Evolutionary conservation across 2,329 filamentous ascomycete species (phyloP), one percentile per base, ranked within the genome.

Genomic region (Claviceps maximensis): DNA sequence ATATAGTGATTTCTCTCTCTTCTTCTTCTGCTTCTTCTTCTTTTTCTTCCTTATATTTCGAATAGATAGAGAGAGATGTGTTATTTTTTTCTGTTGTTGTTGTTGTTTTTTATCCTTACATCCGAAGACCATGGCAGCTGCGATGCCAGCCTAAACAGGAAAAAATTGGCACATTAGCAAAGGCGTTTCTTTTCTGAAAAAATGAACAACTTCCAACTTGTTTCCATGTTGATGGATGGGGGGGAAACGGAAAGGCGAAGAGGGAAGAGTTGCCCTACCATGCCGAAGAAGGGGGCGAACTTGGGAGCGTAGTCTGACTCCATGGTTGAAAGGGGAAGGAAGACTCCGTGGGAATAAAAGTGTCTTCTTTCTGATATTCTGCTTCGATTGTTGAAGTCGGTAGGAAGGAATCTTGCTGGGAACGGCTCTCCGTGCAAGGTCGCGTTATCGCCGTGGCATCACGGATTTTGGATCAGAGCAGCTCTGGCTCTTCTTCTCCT

Each of bases 241-340:
- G 15, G n/a, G 21, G 23, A 25, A 13, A 5, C 15, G 15, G 10
- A 45, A 53, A 47, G 51, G 49, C 48, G 50, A 50, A 52, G 31
- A 17, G n/a, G 19, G 45, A 53, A 73, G 21, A n/a, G n/a, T n/a
- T 42, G 23, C 42, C 83, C 71, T 75, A 89, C 86, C 86, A 91
- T 89, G 75, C 87, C 87, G 68, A 91, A 78, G 75, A 91, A 93
- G 62, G 87, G 87, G 73, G 87, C 87, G 68, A 90, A 91, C 72
- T 86, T 87, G 62, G 87, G 87, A 55, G 84, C 75, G 57, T 82
- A 71, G 60, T 83, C 80, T 48, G 78, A 79, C 60, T 78, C 71
- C 78, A 81, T 81, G 57, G 49, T 71, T 62, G 58, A 61, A 27
- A 15, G 17, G 23, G 23, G n/a, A 9, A 13, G 27, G 21, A n/a